A percentile compares a stretch with the other conserved stretches of the same genome.
phyloP scores from a whole-genome alignment of 176 grass and related monocot genomes.

The Otatea glauca region DNA sequence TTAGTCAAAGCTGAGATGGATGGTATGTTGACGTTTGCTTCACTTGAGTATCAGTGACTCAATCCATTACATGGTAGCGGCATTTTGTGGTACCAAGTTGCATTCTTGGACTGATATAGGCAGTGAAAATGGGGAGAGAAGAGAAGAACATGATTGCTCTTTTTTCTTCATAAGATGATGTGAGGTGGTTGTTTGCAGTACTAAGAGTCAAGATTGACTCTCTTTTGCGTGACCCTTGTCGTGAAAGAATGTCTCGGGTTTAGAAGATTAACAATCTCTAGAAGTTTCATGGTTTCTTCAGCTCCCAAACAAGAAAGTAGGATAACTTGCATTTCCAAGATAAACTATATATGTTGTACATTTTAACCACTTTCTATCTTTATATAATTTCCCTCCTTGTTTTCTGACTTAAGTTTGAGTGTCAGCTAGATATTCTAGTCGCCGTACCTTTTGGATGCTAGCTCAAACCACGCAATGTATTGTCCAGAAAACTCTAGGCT shows the following conservation, averaged over 20 bases:
- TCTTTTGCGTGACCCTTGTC: not conserved
- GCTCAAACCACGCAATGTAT: not conserved
- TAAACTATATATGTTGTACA: not conserved
- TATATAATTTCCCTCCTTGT: not conserved
- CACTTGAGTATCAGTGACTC: not conserved
- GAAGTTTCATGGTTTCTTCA: not conserved
- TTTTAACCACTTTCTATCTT: not conserved
- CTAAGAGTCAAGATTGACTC: not conserved
- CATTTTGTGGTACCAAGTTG: not conserved
- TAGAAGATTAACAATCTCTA: conserved; percentile 3
- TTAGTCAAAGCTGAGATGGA: conserved; percentile 3
- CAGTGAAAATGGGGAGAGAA: not conserved
- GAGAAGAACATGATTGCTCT: not conserved
- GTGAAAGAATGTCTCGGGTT: not conserved
- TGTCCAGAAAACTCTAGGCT: not conserved
- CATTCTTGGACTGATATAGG: not conserved
- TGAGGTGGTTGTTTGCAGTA: not conserved
- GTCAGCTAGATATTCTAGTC: conserved; percentile 6
- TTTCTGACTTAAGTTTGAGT: not conserved
- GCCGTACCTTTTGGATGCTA: not conserved
- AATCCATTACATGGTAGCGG: not conserved
- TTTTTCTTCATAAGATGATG: not conserved
- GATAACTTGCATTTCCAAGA: not conserved
- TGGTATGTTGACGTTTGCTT: not conserved
- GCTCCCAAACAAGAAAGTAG: not conserved